Percentiles rank a stretch among this genome's conserved stretches.
Conservation (phyloP, 2,329 filamentous ascomycete species). For the Fusarium subglutinans region DNA sequence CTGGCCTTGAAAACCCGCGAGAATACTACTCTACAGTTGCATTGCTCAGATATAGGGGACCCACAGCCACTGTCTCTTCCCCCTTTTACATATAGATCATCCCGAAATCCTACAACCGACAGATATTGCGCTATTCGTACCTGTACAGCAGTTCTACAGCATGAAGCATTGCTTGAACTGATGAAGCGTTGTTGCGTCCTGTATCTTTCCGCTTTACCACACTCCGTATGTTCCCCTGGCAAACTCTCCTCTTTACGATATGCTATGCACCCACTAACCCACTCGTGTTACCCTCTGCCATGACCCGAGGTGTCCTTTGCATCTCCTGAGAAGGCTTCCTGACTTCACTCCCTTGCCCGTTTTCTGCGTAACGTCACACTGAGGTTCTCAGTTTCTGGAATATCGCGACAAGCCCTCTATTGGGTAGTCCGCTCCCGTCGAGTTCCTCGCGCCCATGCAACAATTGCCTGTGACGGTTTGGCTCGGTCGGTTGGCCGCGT, state of each 20-base stretch:
- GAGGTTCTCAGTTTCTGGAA: conserved; percentile 27
- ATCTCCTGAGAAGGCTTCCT: conserved; percentile 1
- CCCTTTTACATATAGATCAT: neutral
- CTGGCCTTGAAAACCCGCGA: neutral
- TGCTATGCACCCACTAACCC: conserved; percentile 11
- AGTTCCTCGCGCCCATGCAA: conserved; percentile 21
- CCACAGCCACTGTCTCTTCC: neutral
- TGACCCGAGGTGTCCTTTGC: conserved; percentile 3
- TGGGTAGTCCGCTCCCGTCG: conserved; percentile 28
- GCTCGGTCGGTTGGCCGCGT: conserved; percentile 21
- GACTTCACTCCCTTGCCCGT: conserved; percentile 15
- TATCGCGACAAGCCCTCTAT: conserved; percentile 39
- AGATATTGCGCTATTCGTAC: conserved; percentile 1
- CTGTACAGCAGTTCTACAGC: conserved; percentile 6
- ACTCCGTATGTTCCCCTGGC: conserved; percentile 2
- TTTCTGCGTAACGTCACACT: conserved; percentile 21
- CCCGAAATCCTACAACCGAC: neutral
- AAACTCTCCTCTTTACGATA: neutral
- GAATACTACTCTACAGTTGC: conserved; percentile 1
- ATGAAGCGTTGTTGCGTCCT: conserved; percentile 4
- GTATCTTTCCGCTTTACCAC: conserved; percentile 12
- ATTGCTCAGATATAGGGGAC: conserved; percentile 14
- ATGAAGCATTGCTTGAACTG: neutral
- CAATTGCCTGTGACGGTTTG: conserved; percentile 16
- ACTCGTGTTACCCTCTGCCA: conserved; percentile 25